Conservation (phyloP, 2,329 filamentous ascomycete genomes). For the Fusarium foetens region DNA sequence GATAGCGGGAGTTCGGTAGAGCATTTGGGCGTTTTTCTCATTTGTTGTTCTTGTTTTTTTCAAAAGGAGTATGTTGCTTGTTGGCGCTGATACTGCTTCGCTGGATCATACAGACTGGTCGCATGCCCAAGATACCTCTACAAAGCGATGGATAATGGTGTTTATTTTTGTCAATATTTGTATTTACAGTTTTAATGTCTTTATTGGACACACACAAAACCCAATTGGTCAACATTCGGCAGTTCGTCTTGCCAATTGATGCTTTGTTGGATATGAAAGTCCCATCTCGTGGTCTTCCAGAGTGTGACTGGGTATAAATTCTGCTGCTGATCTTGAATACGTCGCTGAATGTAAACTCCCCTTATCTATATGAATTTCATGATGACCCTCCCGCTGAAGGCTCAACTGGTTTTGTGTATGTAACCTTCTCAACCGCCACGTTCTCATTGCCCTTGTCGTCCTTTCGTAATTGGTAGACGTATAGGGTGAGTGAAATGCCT, state of each 20-base stretch:
- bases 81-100: slow-evolving; percentile 41
- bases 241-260: slow-evolving; percentile 30
- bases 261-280: slow-evolving; percentile 37
- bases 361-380: slow-evolving; percentile 29
- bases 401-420: slow-evolving; percentile 80
- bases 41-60: slow-evolving; percentile 34
- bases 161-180: slow-evolving; percentile 46
- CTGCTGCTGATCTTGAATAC: slow-evolving; percentile 36
- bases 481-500: slow-evolving; percentile 93
- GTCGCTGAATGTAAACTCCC: slow-evolving; percentile 31
- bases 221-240: slow-evolving; percentile 36
- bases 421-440: slow-evolving; percentile 86
- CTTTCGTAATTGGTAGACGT: slow-evolving; percentile 88
- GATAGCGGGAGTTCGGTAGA: slow-evolving; percentile 38
- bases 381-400: slow-evolving; percentile 62
- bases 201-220: slow-evolving; percentile 24
- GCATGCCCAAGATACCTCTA: slow-evolving; percentile 49
- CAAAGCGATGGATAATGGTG: slow-evolving; percentile 47
- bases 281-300: slow-evolving; percentile 25
- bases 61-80: slow-evolving; percentile 40
- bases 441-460: slow-evolving; percentile 81
- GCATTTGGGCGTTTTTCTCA: slow-evolving; percentile 43
- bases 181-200: slow-evolving; percentile 46
- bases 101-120: slow-evolving; percentile 45
- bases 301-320: slow-evolving; percentile 44